Evolutionary conservation across 2,329 filamentous ascomycete species (phyloP), one percentile per base, ranked within the genome.

Genomic region (Pseudocercospora crystallina): DNA sequence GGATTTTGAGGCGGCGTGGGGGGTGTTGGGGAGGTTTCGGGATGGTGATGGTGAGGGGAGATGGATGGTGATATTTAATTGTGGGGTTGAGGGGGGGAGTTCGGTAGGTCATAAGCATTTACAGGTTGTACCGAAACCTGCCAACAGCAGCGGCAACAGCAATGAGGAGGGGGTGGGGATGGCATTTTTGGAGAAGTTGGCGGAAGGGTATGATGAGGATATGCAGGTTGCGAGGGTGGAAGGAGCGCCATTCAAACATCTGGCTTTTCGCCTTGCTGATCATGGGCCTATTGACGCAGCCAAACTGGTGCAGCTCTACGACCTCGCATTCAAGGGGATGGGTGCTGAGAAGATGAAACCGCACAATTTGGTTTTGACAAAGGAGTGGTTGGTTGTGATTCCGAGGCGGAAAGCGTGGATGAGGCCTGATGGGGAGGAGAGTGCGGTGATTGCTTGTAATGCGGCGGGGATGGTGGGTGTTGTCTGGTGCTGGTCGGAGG

Each of bases 51-150:
- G 39, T 29, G 17, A 17, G 14, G 20, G 43, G n/a, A 49, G 53
- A 17, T 67, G 68, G 26, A 67, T 76, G 61, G 63, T 71, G 43
- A 71, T 77, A 32, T 76, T 71, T 59, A 76, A 76, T 54, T 75
- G 73, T 43, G 74, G 74, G 11, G 69, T 71, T 36, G 69, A 73
- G 20, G 70, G 69, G 43, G 74, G 74, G 13, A 69, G 65, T 1
- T 72, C 69, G 11, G 68, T 74, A 47, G 71, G 72, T 3, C 73
- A 77, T 58, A 76, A 76, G 56, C 73, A 76, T 60, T 60, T 75
- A 51, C 73, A 76, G 51, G 48, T 76, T 1, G 67, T 75, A 42
- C 69, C 66, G 0, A 59, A 63, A 43, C 70, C 71, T 3, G 57
- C 32, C 13, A 36, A 14, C 13, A 43, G 34, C 35, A 14, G 47